Conservation (phyloP, 768 basidiomycete species). For the Naganishia vaughanmartiniae region DNA sequence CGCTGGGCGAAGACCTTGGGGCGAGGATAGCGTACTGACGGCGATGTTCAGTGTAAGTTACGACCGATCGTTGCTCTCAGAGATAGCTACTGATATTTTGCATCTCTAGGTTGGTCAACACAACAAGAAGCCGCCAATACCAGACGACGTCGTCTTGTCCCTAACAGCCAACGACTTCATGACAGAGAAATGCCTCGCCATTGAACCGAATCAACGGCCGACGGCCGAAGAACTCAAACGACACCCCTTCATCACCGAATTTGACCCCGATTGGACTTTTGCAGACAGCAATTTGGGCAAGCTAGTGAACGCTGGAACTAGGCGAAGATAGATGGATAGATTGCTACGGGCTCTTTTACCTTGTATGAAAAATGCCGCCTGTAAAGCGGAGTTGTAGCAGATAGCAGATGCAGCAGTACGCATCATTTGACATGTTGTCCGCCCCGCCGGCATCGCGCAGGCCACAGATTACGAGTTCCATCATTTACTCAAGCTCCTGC, state of each 20-base stretch:
- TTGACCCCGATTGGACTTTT: conserved; percentile 48
- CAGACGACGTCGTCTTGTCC: conserved; percentile 73
- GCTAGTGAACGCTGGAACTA: conserved; percentile 37
- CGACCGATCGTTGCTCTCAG: neutral
- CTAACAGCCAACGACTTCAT: conserved; percentile 80
- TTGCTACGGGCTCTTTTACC: neutral
- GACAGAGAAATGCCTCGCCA: conserved; percentile 75
- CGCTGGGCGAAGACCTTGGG: conserved; percentile 94
- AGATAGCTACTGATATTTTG: neutral
- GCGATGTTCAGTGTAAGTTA: conserved; percentile 85
- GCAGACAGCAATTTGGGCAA: conserved; percentile 46
- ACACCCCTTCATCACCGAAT: conserved; percentile 61
- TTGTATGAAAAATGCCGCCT: conserved; percentile 6
- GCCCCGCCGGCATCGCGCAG: no score
- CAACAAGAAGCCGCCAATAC: conserved; percentile 82
- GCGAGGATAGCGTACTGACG: conserved; percentile 71
- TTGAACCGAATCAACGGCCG: conserved; percentile 80
- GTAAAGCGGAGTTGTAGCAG: no score
- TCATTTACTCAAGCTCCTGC: no score
- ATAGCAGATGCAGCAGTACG: no score
- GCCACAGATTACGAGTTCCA: no score
- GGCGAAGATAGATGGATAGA: conserved; percentile 7
- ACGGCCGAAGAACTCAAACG: conserved; percentile 71
- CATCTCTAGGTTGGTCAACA: conserved; percentile 62
- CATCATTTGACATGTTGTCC: no score